phyloP scores from a whole-genome alignment of 495 filamentous ascomycete genomes.

The Podospora anserina region DNA sequence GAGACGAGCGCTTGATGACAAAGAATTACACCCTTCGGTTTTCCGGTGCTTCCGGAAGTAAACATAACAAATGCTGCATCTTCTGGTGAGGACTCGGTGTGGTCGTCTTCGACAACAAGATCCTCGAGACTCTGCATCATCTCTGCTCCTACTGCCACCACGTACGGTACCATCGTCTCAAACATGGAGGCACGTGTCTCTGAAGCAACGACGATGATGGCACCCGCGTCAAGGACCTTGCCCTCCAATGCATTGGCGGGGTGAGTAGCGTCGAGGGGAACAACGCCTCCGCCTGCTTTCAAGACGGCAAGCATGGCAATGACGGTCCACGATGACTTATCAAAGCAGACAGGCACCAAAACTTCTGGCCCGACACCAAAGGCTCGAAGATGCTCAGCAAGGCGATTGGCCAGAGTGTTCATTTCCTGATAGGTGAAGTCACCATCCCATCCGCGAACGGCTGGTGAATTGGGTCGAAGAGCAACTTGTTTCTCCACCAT shows the following conservation, averaged over 20 bases:
- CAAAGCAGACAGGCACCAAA: slow-evolving; percentile 54
- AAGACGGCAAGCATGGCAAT: slow-evolving; percentile 55
- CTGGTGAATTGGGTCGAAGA: slow-evolving; percentile 30
- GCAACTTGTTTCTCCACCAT: slow-evolving; percentile 24
- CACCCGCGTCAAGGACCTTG: slow-evolving; percentile 24
- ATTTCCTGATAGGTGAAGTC: slow-evolving; percentile 59
- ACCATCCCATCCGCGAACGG: slow-evolving; percentile 42
- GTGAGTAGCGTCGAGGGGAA: slow-evolving; percentile 55
- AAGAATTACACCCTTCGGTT: slow-evolving; percentile 47
- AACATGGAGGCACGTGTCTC: slow-evolving; percentile 19
- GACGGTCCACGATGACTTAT: slow-evolving; percentile 55
- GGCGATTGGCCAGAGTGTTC: slow-evolving; percentile 28
- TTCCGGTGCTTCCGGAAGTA: slow-evolving; percentile 26
- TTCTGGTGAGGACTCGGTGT: slow-evolving; percentile 6
- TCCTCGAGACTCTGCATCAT: slow-evolving; percentile 1
- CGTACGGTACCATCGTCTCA: slow-evolving; percentile 22
- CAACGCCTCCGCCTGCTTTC: slow-evolving; percentile 58
- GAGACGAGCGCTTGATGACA: slow-evolving; percentile 47
- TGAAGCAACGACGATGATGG: slow-evolving; percentile 35
- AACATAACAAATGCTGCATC: slow-evolving; percentile 50
- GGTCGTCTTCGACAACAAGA: background rate
- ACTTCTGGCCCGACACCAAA: slow-evolving; percentile 45
- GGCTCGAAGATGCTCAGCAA: slow-evolving; percentile 43
- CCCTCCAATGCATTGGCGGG: slow-evolving; percentile 47
- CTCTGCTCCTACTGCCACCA: slow-evolving; percentile 16